These are phyloP conservation scores for Lignosus rhinocerotis DNA, from an alignment of 1,284 basidiomycete genomes.

Conservation along the genomic window DNA sequence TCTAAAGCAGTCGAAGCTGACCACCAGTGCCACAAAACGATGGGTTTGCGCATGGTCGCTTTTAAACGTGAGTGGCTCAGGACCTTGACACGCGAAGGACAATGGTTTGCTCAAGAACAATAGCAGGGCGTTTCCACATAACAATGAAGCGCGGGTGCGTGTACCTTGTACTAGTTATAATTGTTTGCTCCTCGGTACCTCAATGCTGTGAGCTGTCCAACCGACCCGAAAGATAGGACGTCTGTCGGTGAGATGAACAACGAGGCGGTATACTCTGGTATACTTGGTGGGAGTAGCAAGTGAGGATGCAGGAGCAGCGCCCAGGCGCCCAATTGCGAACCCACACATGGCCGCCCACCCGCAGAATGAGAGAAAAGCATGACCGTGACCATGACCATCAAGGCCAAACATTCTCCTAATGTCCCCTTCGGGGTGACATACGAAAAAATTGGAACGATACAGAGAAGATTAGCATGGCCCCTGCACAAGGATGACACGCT, in stretches of 20 bases:
- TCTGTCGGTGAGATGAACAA: neutral
- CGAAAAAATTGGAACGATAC: conserved; percentile 25
- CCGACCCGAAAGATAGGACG: neutral
- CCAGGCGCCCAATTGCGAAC: neutral
- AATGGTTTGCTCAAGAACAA: conserved; percentile 25
- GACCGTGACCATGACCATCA: neutral
- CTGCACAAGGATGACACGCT: conserved; percentile 25
- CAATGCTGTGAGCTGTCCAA: neutral
- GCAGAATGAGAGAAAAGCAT: conserved; percentile 7
- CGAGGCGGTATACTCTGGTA: neutral
- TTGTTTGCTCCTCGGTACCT: neutral
- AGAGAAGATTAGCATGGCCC: conserved; percentile 25
- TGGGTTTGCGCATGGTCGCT: conserved; percentile 10
- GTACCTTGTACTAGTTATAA: conserved; percentile 4
- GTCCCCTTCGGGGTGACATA: conserved; percentile 25
- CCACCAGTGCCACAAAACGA: conserved; percentile 27
- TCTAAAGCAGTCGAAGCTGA: conserved; percentile 27
- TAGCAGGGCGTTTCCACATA: conserved; percentile 13
- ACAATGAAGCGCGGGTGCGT: neutral
- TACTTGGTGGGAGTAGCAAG: neutral
- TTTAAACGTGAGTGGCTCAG: conserved; percentile 14
- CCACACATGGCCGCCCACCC: neutral
- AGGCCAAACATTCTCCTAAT: neutral
- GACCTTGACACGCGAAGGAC: conserved; percentile 17
- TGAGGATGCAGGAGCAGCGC: too few relatives aligned